Conservation (phyloP, 257 asterid species). For the Plectranthus barbatus region DNA sequence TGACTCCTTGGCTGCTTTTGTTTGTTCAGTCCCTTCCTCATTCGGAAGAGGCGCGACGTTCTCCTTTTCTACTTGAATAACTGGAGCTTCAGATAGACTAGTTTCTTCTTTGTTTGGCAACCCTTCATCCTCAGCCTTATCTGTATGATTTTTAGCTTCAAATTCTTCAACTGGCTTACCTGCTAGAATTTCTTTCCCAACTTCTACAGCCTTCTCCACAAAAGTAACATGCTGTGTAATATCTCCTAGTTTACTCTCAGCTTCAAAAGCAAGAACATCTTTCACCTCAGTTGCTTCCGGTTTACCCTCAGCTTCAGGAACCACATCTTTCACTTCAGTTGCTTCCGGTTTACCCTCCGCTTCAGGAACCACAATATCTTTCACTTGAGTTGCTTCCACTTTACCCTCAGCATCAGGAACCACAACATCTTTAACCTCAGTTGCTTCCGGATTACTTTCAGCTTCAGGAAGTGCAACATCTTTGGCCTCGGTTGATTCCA, state of each 20-base stretch:
- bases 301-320: too few species aligned
- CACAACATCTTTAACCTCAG: too few species aligned
- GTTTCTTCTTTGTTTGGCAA: constrained; percentile 16
- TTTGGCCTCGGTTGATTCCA: too few species aligned
- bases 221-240: constrained; percentile 16
- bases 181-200: constrained; percentile 19
- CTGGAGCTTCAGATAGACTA: constrained; percentile 11
- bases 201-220: constrained; percentile 28
- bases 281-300: too few species aligned
- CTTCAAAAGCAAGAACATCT: too few species aligned
- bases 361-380: constrained; percentile 21
- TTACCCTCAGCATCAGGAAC: too few species aligned
- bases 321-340: too few species aligned
- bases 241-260: too few species aligned
- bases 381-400: constrained; percentile 12
- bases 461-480: too few species aligned
- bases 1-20: too few species aligned
- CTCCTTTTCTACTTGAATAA: constrained; percentile 15
- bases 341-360: constrained; percentile 17
- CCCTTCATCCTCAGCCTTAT: constrained; percentile 14
- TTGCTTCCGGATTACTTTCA: too few species aligned
- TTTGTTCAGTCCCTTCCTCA: too few species aligned
- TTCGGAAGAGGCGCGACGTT: constrained; percentile 11
- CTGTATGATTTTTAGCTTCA: constrained; percentile 20
- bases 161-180: constrained; percentile 18